phyloP scores from a whole-genome alignment of 495 filamentous ascomycete species.

The Xylaria telfairii region DNA sequence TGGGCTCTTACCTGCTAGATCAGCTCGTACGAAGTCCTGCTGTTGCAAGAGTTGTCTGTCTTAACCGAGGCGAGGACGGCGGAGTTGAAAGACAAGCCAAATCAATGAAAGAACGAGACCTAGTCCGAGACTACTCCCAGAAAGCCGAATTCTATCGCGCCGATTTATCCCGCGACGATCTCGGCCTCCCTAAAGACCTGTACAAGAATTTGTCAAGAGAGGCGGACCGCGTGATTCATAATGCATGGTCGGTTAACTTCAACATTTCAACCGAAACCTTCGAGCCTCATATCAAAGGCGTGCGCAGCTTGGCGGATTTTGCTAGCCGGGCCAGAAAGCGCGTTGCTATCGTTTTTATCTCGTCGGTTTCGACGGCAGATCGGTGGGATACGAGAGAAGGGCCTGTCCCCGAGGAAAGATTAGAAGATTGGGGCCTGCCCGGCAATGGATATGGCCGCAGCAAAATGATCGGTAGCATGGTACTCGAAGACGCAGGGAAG shows the following conservation, averaged over 20 bases:
- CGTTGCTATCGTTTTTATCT: constrained; percentile 56
- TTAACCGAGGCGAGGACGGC: not conserved
- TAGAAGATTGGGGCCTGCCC: constrained; percentile 42
- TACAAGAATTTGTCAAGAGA: not conserved
- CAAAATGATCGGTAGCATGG: constrained; percentile 55
- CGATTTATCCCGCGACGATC: constrained; percentile 45
- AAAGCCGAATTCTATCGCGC: constrained; percentile 53
- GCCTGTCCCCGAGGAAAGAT: constrained; percentile 46
- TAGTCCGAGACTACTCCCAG: constrained; percentile 33
- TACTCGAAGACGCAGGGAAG: constrained; percentile 47
- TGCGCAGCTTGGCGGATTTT: constrained; percentile 57
- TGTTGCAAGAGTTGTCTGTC: not conserved
- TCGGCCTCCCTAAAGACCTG: constrained; percentile 42
- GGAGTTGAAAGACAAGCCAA: not conserved
- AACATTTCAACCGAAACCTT: constrained; percentile 57
- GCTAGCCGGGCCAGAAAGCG: constrained; percentile 38
- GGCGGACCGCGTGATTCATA: constrained; percentile 58
- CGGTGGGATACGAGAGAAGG: constrained; percentile 31
- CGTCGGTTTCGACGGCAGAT: constrained; percentile 49
- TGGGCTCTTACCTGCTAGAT: constrained; percentile 60
- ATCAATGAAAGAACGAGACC: not conserved
- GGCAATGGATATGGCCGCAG: constrained; percentile 58
- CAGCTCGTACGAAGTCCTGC: not conserved
- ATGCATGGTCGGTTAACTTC: constrained; percentile 65
- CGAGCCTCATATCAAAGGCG: constrained; percentile 54